Base-by-base conservation (phyloP, 2,329 filamentous ascomycete species). In the Chlorencoelia australis region DNA sequence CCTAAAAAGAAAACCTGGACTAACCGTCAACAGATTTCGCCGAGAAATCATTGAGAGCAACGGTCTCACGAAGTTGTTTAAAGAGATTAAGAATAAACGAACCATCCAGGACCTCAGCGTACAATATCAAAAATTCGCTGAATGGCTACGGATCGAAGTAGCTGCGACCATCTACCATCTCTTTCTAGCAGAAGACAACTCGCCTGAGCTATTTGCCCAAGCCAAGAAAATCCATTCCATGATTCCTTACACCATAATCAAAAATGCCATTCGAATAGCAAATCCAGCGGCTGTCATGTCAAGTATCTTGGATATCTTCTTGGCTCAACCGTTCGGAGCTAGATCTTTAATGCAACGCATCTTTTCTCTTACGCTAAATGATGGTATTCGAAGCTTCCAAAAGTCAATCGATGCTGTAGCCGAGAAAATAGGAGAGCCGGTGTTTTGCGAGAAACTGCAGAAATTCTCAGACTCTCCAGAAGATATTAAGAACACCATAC, bases 211-310 rank as follows among this genome's bases (percentile, higher is more conserved):
- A 19, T 96, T 96, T 58, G 86, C 87, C 0, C 91, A 98, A 60
- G 79, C 83, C 4, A 94, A 89, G 63, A 77, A 84, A 42, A 95
- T 96, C 35, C 91, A 98, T 57, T 94, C 88, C 1, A 72, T 96
- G 38, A 82, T 98, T 29, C 91, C 91, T 0, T 98, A 98, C 56
- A 82, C 80, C 1, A 68, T 95, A 32, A 69, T 98, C 57, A 98
- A 98, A 66, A 95, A 96, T 55, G 86, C 94, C 30, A 96, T 98
- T 53, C 79, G 89, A 39, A 86, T 96, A 49, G 87, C 91, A 15
- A 98, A 98, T 51, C 91, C 91, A 2, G 89, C 89, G 1, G 86
- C 87, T 5, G 91, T 98, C 46, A 96, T 98, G 89, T 84, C 82
- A n/a, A 82, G 82, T 14, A 79, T 96, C 29, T 70, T 98, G 15